Conservation (phyloP, 106 monocot genomes). For the Ottelia alismoides region DNA sequence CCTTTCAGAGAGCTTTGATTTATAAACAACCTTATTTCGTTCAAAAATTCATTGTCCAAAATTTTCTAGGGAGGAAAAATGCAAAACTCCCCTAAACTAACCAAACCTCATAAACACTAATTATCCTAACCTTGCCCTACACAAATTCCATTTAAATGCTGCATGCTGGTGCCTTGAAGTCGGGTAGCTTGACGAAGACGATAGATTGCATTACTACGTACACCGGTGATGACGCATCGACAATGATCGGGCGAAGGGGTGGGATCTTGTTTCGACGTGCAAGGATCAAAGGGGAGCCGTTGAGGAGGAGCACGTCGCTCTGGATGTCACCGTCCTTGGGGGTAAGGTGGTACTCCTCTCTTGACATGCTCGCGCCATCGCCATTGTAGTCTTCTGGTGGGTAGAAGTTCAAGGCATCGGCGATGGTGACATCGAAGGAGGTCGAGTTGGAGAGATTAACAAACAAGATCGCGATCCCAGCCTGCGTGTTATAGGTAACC, state of each 20-base stretch:
- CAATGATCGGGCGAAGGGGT: not conserved
- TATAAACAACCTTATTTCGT: too few relatives aligned
- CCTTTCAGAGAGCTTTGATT: too few relatives aligned
- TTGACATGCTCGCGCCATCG: too few relatives aligned
- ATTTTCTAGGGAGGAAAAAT: too few relatives aligned
- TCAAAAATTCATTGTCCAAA: too few relatives aligned
- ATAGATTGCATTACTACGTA: not conserved
- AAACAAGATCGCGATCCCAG: not conserved
- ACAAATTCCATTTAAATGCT: too few relatives aligned
- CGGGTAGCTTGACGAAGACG: not conserved
- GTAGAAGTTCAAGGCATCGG: not conserved
- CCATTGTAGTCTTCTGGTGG: not conserved
- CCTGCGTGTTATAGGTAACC: not conserved
- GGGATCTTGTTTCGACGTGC: not conserved
- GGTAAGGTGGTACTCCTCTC: constrained; percentile 5
- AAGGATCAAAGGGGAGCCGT: constrained; percentile 1
- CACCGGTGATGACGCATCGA: not conserved
- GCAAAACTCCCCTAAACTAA: too few relatives aligned
- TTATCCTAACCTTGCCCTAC: too few relatives aligned
- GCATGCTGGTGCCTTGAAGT: constrained; percentile 1
- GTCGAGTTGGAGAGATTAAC: constrained; percentile 4
- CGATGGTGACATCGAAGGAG: constrained; percentile 2
- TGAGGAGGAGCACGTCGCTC: constrained; percentile 3
- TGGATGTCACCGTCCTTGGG: constrained; percentile 1
- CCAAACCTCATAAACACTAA: too few relatives aligned